A percentile compares a stretch with the other conserved stretches of the same genome.
Evolutionary conservation across 768 basidiomycete species (phyloP).

Genomic region (Floccularia luteovirens): DNA sequence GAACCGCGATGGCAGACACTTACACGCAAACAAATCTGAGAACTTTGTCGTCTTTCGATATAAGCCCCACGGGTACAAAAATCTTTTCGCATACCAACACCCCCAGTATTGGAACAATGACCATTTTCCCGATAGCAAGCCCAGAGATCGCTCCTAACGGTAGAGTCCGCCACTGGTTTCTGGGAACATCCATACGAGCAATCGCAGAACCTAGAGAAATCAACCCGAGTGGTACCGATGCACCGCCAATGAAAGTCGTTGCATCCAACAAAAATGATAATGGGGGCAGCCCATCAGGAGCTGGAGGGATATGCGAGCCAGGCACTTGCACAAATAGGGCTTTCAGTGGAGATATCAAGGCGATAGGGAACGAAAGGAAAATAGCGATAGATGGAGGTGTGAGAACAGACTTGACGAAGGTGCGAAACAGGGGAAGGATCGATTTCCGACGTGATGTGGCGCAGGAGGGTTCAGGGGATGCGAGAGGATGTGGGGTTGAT

Average conservation of each 20-base stretch:
- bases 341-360: slow-evolving; percentile 50
- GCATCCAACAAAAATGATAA: slow-evolving; percentile 55
- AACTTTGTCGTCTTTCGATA: slow-evolving; percentile 45
- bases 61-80: slow-evolving; percentile 38
- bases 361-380: slow-evolving; percentile 43
- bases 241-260: slow-evolving; percentile 49
- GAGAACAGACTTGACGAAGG: slow-evolving; percentile 28
- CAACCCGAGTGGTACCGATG: slow-evolving; percentile 57
- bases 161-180: slow-evolving; percentile 30
- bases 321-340: slow-evolving; percentile 48
- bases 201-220: slow-evolving; percentile 57
- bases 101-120: slow-evolving; percentile 54
- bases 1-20: slow-evolving; percentile 15
- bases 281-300: slow-evolving; percentile 64
- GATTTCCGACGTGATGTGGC: neutral
- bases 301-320: slow-evolving; percentile 33
- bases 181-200: slow-evolving; percentile 48
- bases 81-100: slow-evolving; percentile 43
- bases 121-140: slow-evolving; percentile 46
- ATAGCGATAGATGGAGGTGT: slow-evolving; percentile 48
- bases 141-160: slow-evolving; percentile 44
- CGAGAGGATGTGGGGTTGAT: neutral
- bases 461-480: neutral
- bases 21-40: slow-evolving; percentile 65
- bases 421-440: slow-evolving; percentile 5